phyloP scores from a whole-genome alignment of 1,284 basidiomycete genomes.

The Sporisorium sorghi region DNA sequence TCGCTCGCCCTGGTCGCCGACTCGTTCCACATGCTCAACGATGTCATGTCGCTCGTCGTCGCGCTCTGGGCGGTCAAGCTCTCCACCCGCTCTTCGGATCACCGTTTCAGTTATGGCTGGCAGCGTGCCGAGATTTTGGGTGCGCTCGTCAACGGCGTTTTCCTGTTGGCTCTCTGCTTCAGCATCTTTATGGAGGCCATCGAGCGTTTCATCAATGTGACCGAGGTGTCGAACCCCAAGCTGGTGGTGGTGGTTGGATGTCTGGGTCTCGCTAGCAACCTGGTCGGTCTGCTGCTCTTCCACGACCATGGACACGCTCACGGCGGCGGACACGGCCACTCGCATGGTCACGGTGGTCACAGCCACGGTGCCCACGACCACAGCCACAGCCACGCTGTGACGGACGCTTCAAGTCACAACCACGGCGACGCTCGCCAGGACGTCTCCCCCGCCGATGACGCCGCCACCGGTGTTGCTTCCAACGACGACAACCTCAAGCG shows the following conservation, averaged over 20 bases:
- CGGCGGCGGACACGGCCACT: conserved; percentile 74
- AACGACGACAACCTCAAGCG: conserved; percentile 16
- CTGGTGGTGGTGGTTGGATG: conserved; percentile 91
- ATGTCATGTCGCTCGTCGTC: conserved; percentile 89
- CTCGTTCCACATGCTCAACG: conserved; percentile 91
- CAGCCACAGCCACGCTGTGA: conserved; percentile 38
- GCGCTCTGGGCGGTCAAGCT: conserved; percentile 93
- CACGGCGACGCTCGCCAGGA: conserved; percentile 21
- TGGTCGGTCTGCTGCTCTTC: conserved; percentile 93
- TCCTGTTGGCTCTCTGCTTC: conserved; percentile 93
- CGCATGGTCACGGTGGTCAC: conserved; percentile 71
- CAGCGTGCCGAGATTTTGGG: conserved; percentile 95
- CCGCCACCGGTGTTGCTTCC: background rate
- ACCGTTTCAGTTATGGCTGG: conserved; percentile 91
- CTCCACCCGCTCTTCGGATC: conserved; percentile 70
- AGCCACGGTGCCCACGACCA: conserved; percentile 44
- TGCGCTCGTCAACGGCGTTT: conserved; percentile 90
- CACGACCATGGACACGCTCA: conserved; percentile 74
- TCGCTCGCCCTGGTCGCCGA: conserved; percentile 95
- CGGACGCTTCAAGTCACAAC: conserved; percentile 10
- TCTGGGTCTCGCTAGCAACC: conserved; percentile 88
- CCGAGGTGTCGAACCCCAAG: conserved; percentile 84
- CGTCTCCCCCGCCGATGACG: conserved; percentile 17
- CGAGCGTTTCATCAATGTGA: conserved; percentile 81
- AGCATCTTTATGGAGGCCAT: conserved; percentile 94